phyloP scores from a whole-genome alignment of 768 basidiomycete genomes.

The Lactarius vividus region DNA sequence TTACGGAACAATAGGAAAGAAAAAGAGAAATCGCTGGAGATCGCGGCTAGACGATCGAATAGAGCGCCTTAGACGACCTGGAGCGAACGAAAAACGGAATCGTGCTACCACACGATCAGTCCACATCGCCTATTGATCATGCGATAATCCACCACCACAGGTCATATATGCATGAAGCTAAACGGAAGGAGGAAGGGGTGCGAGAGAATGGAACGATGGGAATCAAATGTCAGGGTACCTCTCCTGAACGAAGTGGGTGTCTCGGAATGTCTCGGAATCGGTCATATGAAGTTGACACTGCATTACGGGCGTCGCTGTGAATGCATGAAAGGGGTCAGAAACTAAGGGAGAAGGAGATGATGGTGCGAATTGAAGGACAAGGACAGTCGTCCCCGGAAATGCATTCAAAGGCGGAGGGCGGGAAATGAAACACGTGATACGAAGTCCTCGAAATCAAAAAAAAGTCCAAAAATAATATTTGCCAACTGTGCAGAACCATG shows the following conservation, averaged over 20 bases:
- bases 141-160: constrained; percentile 3
- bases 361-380: constrained; percentile 13
- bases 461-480: not conserved
- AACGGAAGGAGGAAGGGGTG: not conserved
- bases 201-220: not conserved
- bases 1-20: not conserved
- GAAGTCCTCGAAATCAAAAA: not conserved
- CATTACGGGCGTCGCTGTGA: not conserved
- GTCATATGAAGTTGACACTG: not conserved
- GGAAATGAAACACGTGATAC: constrained; percentile 13
- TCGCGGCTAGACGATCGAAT: not conserved
- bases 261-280: not conserved
- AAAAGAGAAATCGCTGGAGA: not conserved
- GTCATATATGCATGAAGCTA: not conserved
- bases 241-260: not conserved
- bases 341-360: not conserved
- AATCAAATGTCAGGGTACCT: not conserved
- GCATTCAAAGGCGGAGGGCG: not conserved
- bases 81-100: not conserved
- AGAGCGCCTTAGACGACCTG: not conserved
- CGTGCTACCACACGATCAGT: not conserved
- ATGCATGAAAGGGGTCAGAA: not conserved
- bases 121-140: not conserved
- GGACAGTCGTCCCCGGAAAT: not conserved
- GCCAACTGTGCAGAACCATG: not conserved